Conservation (phyloP, 73 alveolate species). For the Paramecium sexaurelia region DNA sequence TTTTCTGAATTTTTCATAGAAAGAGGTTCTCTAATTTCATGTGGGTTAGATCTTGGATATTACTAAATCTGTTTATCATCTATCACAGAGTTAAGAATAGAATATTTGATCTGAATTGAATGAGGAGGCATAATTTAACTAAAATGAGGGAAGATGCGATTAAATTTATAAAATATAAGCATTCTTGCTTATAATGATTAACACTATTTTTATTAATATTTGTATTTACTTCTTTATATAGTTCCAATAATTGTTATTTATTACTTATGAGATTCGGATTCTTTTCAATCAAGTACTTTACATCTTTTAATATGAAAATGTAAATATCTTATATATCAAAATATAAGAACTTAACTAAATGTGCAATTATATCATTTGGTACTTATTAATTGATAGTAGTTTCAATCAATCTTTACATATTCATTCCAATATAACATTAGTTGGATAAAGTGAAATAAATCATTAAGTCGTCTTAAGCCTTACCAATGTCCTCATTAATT, state of each 20-base stretch:
- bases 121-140: slow-evolving; percentile 38
- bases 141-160: slow-evolving; percentile 21
- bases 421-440: slow-evolving; percentile 35
- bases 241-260: not conserved
- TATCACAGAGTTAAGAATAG: not conserved
- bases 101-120: not conserved
- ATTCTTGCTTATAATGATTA: not conserved
- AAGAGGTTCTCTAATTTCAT: not conserved
- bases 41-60: not conserved
- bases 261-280: not conserved
- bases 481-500: slow-evolving; percentile 5
- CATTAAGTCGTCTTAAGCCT: slow-evolving; percentile 31
- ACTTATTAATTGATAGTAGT: not conserved
- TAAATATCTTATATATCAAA: slow-evolving; percentile 33
- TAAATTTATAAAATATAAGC: slow-evolving; percentile 25
- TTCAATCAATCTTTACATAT: not conserved
- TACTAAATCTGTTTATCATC: not conserved
- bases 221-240: slow-evolving; percentile 33
- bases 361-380: not conserved
- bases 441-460: slow-evolving; percentile 50
- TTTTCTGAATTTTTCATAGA: slow-evolving; percentile 11
- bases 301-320: slow-evolving; percentile 38
- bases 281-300: slow-evolving; percentile 3
- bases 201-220: slow-evolving; percentile 16
- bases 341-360: slow-evolving; percentile 42